phyloP scores from a whole-genome alignment of 2,329 filamentous ascomycete species.

The Fonsecaea erecta region DNA sequence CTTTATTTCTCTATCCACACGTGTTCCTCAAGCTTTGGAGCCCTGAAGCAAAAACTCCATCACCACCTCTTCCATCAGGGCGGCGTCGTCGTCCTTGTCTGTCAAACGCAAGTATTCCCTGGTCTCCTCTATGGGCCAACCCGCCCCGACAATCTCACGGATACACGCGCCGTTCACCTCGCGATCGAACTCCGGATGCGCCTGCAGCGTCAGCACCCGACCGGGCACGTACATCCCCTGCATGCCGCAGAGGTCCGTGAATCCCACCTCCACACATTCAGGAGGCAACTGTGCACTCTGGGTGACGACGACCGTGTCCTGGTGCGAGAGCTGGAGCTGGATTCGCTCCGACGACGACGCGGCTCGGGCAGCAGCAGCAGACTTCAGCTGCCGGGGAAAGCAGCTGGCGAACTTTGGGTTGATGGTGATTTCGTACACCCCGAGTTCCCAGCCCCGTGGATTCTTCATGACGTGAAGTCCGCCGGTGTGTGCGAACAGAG shows the following conservation, averaged over 20 bases:
- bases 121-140: not conserved
- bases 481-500: not conserved
- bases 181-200: constrained; percentile 3
- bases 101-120: constrained; percentile 3
- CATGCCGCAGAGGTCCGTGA: constrained; percentile 4
- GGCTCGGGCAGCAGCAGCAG: not conserved
- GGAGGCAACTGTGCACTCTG: not conserved
- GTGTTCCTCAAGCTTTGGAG: not conserved
- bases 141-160: not conserved
- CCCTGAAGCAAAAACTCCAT: constrained; percentile 6
- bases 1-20: too few species aligned
- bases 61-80: constrained; percentile 1
- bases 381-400: not conserved
- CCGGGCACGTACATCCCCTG: constrained; percentile 7
- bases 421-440: constrained; percentile 1
- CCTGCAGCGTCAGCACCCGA: constrained; percentile 1
- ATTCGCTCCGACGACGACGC: not conserved
- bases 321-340: constrained; percentile 9
- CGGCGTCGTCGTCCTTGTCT: constrained; percentile 5
- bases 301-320: constrained; percentile 1
- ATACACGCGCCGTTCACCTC: constrained; percentile 2
- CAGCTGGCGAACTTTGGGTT: constrained; percentile 2
- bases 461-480: constrained; percentile 3
- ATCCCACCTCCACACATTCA: not conserved
- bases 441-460: constrained; percentile 2